Evolutionary conservation across 805 yeast genomes (phyloP).

Genomic region (Blastobotrys terrestris): DNA sequence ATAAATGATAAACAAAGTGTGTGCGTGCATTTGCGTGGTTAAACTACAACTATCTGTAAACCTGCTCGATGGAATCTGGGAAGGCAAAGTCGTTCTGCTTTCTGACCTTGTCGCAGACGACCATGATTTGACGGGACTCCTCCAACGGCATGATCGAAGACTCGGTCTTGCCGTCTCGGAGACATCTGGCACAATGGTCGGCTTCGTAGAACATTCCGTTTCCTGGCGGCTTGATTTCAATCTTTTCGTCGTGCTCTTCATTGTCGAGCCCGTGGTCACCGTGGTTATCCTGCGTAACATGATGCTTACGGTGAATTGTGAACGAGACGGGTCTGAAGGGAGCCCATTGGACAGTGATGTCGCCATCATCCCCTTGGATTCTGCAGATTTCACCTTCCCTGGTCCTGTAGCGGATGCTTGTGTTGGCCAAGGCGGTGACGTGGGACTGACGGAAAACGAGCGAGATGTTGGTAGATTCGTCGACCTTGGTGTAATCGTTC

Average conservation of each 20-base stretch:
- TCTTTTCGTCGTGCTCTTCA: slow-evolving; percentile 5
- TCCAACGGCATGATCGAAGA: slow-evolving; percentile 36
- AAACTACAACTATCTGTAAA: not conserved
- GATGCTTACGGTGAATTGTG: slow-evolving; percentile 12
- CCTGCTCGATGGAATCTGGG: slow-evolving; percentile 33
- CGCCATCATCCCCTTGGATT: slow-evolving; percentile 20
- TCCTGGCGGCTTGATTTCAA: slow-evolving; percentile 16
- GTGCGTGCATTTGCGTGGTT: no score
- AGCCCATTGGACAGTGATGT: slow-evolving; percentile 18
- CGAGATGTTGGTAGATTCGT: slow-evolving; percentile 13
- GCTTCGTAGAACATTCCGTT: slow-evolving; percentile 54
- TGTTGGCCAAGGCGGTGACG: slow-evolving; percentile 14
- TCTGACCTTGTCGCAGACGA: slow-evolving; percentile 43
- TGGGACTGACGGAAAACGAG: slow-evolving; percentile 14
- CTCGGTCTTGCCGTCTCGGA: slow-evolving; percentile 36
- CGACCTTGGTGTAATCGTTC: slow-evolving; percentile 13
- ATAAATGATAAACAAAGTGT: no score
- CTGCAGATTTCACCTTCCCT: slow-evolving; percentile 11
- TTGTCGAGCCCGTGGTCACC: not conserved
- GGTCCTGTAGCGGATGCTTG: slow-evolving; percentile 4
- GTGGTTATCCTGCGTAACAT: slow-evolving; percentile 1
- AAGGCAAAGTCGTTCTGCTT: slow-evolving; percentile 39
- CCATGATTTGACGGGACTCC: slow-evolving; percentile 45
- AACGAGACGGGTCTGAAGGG: slow-evolving; percentile 19
- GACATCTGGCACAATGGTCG: slow-evolving; percentile 44